Percentiles rank a stretch among this genome's conserved stretches.
Conservation (phyloP, 352 stramenopile genomes). For the Phytopythium helicoides region DNA sequence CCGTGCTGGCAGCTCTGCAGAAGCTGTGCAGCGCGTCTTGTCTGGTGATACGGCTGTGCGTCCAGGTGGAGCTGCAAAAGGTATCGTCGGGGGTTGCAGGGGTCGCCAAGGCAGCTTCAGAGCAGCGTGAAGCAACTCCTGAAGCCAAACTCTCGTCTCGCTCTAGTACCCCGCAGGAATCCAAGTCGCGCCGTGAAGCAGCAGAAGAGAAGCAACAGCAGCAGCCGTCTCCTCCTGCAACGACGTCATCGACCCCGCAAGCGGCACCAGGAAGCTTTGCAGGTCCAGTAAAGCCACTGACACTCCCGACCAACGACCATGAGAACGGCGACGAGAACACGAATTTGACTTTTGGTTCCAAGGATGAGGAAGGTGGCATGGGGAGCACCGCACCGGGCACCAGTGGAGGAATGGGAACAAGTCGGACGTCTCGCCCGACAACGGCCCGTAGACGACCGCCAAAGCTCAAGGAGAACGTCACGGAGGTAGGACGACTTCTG, state of each 20-base stretch:
- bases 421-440: constrained; percentile 69
- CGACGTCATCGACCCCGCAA: constrained; percentile 1
- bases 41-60: constrained; percentile 48
- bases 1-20: constrained; percentile 54
- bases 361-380: constrained; percentile 33
- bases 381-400: constrained; percentile 34
- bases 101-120: constrained; percentile 5
- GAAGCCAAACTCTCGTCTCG: constrained; percentile 58
- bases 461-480: constrained; percentile 89
- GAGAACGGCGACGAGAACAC: constrained; percentile 42
- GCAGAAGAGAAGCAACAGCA: constrained; percentile 30
- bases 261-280: constrained; percentile 45
- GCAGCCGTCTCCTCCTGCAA: constrained; percentile 1
- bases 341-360: constrained; percentile 47
- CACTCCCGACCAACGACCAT: constrained; percentile 41
- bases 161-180: constrained; percentile 54
- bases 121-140: constrained; percentile 48
- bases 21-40: constrained; percentile 73
- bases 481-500: constrained; percentile 61
- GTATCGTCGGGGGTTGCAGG: constrained; percentile 1
- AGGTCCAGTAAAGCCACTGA: constrained; percentile 53
- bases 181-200: constrained; percentile 27
- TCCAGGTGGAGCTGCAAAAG: constrained; percentile 24
- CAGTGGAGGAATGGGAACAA: constrained; percentile 52
- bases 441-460: constrained; percentile 83